phyloP scores from a whole-genome alignment of 306 rosid genomes.

The Rosa persica region DNA sequence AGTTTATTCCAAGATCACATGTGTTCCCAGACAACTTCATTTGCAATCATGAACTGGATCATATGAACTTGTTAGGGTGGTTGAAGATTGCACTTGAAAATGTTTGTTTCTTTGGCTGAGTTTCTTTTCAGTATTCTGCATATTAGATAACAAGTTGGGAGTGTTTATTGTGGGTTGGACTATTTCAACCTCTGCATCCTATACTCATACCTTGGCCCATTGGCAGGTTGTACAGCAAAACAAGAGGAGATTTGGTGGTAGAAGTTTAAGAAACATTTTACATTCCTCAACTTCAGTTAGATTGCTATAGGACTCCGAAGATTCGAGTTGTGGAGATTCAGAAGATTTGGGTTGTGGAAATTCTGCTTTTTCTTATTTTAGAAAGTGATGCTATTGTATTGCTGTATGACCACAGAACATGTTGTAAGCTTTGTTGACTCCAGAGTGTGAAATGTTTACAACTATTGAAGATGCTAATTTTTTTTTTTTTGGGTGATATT shows the following conservation, averaged over 20 bases:
- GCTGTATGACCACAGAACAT: slow-evolving; percentile 56
- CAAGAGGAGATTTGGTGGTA: slow-evolving; percentile 58
- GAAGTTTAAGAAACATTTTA: slow-evolving; percentile 49
- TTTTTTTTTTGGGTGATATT: slow-evolving; percentile 6
- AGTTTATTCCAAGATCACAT: neutral
- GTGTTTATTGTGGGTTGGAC: neutral
- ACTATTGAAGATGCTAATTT: slow-evolving; percentile 33
- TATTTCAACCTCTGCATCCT: neutral
- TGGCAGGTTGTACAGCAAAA: slow-evolving; percentile 72
- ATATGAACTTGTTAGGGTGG: neutral
- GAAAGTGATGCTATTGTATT: slow-evolving; percentile 39
- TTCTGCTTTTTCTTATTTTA: slow-evolving; percentile 21
- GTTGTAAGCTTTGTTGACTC: slow-evolving; percentile 47
- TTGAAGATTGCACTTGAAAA: neutral
- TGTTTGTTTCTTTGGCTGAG: neutral
- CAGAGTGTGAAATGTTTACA: slow-evolving; percentile 35
- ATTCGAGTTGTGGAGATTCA: slow-evolving; percentile 20
- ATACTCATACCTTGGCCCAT: slow-evolving; percentile 21
- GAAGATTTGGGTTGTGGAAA: slow-evolving; percentile 28
- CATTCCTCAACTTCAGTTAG: slow-evolving; percentile 24
- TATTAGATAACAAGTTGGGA: neutral
- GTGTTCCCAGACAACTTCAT: neutral
- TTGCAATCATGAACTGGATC: neutral
- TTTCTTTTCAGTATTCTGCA: neutral
- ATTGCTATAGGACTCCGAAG: slow-evolving; percentile 22